Base-by-base conservation (phyloP, 2,329 filamentous ascomycete species). In the Scedosporium aurantiacum region DNA sequence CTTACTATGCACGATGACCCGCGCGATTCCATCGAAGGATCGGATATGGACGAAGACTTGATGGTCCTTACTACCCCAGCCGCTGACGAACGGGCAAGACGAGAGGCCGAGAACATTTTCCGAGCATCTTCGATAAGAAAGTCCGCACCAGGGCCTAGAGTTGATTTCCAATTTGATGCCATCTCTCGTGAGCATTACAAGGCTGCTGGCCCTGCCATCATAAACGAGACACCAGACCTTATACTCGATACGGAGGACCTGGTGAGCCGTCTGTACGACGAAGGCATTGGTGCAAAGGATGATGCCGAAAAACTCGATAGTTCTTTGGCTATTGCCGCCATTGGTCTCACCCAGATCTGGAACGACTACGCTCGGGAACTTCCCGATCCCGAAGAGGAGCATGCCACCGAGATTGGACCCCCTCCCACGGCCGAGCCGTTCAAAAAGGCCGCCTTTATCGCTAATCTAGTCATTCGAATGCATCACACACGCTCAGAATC, bases 361-460 rank as follows among this genome's bases (percentile, higher is more conserved):
- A 78, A 78, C 61, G 74, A 78, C 7, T 79, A 83, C 64, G 75
- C 76, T 4, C 78, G 80, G 40, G 77, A 73, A 61, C 71, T 82
- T 57, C 75, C 78, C 14, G 71, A 74, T 61, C 74, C 76, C 6
- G 77, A 79, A 60, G 78, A 79, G 65, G 83, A 82, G 68, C 79
- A 84, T 60, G 74, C 76, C 47, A 79, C 81, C 21, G 83, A 82
- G 54, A 85, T 91, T 69, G 89, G 86, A 0, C 88, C 84, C 32
- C 84, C 83, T 2, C 75, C 82, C 8, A 74, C 82, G 41, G 80
- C 84, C 1, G 79, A 84, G 4, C 75, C 86, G 5, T 85, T 91
- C 63, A 80, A 86, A 60, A 92, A 93, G 70, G 91, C 92, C 3
- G 82, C 84, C 61, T 96, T 87, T 67, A 71, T 97, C n/a, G 87